Evolutionary conservation across 257 asterid species (phyloP).

Genomic region (Solanum boliviense): DNA sequence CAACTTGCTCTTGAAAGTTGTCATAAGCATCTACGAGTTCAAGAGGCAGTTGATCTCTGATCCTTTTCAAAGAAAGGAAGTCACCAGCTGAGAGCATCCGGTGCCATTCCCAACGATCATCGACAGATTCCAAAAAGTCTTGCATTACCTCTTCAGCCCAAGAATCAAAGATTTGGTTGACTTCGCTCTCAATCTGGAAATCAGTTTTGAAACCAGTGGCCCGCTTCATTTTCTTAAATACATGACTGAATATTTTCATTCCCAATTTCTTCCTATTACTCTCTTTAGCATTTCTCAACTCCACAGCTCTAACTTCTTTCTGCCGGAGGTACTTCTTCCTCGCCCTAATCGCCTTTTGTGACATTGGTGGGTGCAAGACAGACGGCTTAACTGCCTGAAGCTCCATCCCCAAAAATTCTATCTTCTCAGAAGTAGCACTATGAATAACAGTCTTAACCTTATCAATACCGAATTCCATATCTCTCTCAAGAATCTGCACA

Average conservation of each 20-base stretch:
- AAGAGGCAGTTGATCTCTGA: conserved; percentile 66
- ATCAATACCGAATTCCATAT: conserved; percentile 55
- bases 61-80: conserved; percentile 59
- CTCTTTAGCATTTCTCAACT: conserved; percentile 73
- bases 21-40: conserved; percentile 74
- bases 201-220: conserved; percentile 44
- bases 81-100: conserved; percentile 62
- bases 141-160: conserved; percentile 82
- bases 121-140: conserved; percentile 50
- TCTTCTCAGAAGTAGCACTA: conserved; percentile 79
- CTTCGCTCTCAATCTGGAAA: conserved; percentile 53
- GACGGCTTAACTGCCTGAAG: conserved; percentile 92
- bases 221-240: conserved; percentile 47
- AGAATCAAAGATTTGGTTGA: conserved; percentile 38
- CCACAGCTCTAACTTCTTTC: conserved; percentile 63
- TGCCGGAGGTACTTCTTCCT: conserved; percentile 73
- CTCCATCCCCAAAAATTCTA: conserved; percentile 87
- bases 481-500: conserved; percentile 34
- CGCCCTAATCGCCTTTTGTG: conserved; percentile 86
- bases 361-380: conserved; percentile 46
- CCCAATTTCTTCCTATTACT: conserved; percentile 76
- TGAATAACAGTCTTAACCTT: conserved; percentile 50
- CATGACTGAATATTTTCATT: conserved; percentile 53
- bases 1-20: conserved; percentile 60
- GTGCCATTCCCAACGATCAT: conserved; percentile 76